Base-by-base conservation (phyloP, 2,329 filamentous ascomycete genomes). In the Hypomyces perniciosus region DNA sequence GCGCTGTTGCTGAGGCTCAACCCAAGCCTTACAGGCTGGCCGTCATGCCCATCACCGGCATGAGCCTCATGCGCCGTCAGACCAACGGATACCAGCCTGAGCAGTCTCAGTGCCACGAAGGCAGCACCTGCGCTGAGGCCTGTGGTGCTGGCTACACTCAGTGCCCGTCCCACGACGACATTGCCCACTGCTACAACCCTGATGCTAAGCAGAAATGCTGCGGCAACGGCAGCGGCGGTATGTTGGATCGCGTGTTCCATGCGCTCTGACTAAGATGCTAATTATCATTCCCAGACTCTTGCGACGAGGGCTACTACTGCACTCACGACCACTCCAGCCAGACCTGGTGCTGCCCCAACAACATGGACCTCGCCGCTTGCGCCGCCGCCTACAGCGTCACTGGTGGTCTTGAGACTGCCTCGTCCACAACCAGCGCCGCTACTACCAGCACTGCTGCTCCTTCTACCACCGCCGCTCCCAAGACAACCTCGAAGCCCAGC, bases 281-380 rank as follows among this genome's bases (percentile, higher is more conserved):
- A 50, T 42, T 44, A 47, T 26, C 31, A 2, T 34, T 8, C 6
- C 29, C 47, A 83, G 80, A 81, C 66, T 79, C 81, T 31, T 85
- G 82, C 64, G 75, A 80, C 31, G 64, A 68, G 12, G 80, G 79
- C 45, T 85, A 78, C 71, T 85, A 79, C 72, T 85, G 83, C 70
- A 75, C 79, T n/a, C 70, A 75, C 57, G 75, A 83, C 62, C 63
- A 66, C 47, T 59, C 65, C 41, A 65, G 68, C 48, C 68, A 73
- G 51, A 83, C 81, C 33, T 77, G 77, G 71, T 85, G 82, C 72
- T 85, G 82, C 67, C 79, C 80, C 39, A 67, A 82, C 40, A 72
- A 68, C 54, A 71, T 78, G 72, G 70, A 74, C 54, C 70, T 83
- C 44, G 66, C 65, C 28, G 66, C 76, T 42, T 85, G 82, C 66